Percentiles rank a stretch among this genome's conserved stretches.
phyloP scores from a whole-genome alignment of 306 rosid species.

The Cucurbita moschata region DNA sequence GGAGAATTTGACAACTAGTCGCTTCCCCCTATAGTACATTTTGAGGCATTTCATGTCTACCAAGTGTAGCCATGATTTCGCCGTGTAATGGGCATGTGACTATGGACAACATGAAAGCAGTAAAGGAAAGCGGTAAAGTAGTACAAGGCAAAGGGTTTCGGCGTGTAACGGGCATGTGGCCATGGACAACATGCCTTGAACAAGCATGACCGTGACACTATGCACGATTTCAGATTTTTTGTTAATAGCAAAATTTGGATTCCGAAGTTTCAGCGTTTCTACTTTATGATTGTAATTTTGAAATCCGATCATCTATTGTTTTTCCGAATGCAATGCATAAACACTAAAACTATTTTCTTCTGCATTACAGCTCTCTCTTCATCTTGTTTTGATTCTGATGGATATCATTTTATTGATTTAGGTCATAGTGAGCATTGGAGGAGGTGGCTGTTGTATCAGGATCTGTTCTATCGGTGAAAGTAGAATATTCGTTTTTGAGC shows the following conservation, averaged over 20 bases:
- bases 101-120: too few species aligned
- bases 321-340: background rate
- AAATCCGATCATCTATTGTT: background rate
- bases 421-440: constrained; percentile 19
- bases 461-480: background rate
- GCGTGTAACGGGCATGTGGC: too few species aligned
- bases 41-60: too few species aligned
- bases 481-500: background rate
- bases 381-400: constrained; percentile 1
- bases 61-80: too few species aligned
- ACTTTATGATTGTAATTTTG: background rate
- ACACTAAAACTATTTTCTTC: background rate
- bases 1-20: too few species aligned
- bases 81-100: too few species aligned
- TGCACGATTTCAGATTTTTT: background rate
- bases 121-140: too few species aligned
- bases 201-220: background rate
- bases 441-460: constrained; percentile 16
- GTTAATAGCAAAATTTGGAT: background rate
- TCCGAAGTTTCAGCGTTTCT: background rate
- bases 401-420: constrained; percentile 24
- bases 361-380: background rate
- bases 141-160: too few species aligned
- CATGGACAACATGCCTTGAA: too few species aligned
- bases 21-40: too few species aligned